Conservation (phyloP, 441 rosid genomes). For the Dalechampia spathulata region DNA sequence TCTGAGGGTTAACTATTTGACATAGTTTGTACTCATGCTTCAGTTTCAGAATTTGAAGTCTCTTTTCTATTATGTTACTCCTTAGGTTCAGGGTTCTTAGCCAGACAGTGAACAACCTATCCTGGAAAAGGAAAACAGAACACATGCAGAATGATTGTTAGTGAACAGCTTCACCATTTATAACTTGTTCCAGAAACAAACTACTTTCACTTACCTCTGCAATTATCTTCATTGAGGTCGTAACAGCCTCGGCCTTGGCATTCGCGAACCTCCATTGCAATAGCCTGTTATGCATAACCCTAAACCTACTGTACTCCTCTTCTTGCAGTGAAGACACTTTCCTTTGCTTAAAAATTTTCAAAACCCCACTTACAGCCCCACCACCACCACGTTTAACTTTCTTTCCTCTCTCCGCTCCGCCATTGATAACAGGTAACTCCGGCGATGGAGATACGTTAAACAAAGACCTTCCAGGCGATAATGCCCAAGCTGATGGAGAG, state of each 20-base stretch:
- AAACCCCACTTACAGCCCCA: conserved; percentile 46
- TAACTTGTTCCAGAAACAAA: too few relatives aligned
- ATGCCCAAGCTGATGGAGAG: conserved; percentile 65
- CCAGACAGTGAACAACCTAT: conserved; percentile 43
- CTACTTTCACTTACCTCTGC: conserved; percentile 33
- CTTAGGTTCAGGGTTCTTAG: conserved; percentile 36
- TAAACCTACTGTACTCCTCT: conserved; percentile 42
- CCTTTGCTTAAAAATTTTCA: conserved; percentile 63
- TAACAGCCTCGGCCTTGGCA: conserved; percentile 43
- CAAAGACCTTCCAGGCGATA: conserved; percentile 52
- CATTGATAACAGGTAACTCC: conserved; percentile 12
- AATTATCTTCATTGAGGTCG: conserved; percentile 19
- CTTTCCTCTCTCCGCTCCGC: conserved; percentile 10
- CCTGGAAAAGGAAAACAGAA: conserved; percentile 23
- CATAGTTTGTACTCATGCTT: conserved; percentile 39
- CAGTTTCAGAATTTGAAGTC: conserved; percentile 30
- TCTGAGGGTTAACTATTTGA: conserved; percentile 36
- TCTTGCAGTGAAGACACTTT: conserved; percentile 41
- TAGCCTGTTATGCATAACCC: conserved; percentile 37
- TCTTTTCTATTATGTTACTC: conserved; percentile 28
- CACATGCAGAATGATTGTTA: too few relatives aligned
- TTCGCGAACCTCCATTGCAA: conserved; percentile 55
- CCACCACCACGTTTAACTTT: conserved; percentile 22
- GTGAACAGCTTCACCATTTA: too few relatives aligned
- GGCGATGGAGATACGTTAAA: conserved; percentile 17